These are phyloP conservation scores for Cordyceps fumosorosea DNA, from an alignment of 2,329 filamentous ascomycete genomes.

Conservation along the genomic window DNA sequence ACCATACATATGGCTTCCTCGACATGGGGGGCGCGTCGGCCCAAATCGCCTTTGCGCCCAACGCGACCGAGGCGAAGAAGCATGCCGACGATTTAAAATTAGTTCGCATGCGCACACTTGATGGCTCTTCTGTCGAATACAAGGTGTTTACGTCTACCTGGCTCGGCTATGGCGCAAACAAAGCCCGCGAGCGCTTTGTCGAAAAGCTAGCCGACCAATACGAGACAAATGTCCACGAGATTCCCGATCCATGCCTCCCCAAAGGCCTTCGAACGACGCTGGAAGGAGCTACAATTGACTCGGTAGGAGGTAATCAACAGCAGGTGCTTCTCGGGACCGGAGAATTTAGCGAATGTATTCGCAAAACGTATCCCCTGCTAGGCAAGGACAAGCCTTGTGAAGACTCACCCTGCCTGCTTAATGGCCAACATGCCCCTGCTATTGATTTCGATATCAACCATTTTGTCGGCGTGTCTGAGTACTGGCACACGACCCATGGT, in stretches of 20 bases:
- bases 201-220: constrained; percentile 64
- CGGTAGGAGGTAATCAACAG: constrained; percentile 28
- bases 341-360: constrained; percentile 76
- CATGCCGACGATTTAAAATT: constrained; percentile 87
- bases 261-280: constrained; percentile 65
- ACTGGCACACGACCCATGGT: constrained; percentile 97
- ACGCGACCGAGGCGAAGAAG: constrained; percentile 79
- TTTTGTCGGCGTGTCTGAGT: constrained; percentile 95
- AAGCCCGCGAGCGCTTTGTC: constrained; percentile 82
- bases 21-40: constrained; percentile 98
- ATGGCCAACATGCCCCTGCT: constrained; percentile 85
- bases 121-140: constrained; percentile 73
- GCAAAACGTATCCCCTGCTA: constrained; percentile 74
- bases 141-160: constrained; percentile 92
- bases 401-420: constrained; percentile 79
- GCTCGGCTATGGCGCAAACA: constrained; percentile 95
- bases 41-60: constrained; percentile 96
- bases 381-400: constrained; percentile 82
- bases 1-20: constrained; percentile 93
- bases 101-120: constrained; percentile 74
- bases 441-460: constrained; percentile 98
- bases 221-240: constrained; percentile 51
- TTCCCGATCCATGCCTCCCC: constrained; percentile 89
- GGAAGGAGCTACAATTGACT: constrained; percentile 53
- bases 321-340: constrained; percentile 73